Base-by-base conservation (phyloP, 164 flowering plant species). In the Nymphaea colorata region DNA sequence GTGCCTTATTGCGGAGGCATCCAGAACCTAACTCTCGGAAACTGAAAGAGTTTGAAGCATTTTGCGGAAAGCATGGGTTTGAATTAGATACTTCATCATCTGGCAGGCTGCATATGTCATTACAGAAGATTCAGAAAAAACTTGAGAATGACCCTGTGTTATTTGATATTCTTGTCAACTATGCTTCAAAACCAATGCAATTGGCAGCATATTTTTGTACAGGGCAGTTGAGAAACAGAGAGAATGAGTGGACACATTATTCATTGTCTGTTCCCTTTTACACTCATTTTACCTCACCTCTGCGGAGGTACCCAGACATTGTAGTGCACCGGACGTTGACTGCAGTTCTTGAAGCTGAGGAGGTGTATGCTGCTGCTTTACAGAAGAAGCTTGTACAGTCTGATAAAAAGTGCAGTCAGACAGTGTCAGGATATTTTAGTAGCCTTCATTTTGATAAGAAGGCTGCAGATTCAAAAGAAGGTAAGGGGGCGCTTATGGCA, bases 201-300 rank as follows among this genome's bases (percentile, higher is more conserved):
- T 72, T 83, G 67, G 98, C 97, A 44, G 10, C 78, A 10, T 95
- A 92, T 76, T 90, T 95, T 66, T 90, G 91, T 63, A 86, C 79
- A 71, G 98, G 98, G 42, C 85, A 84, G 53, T 69, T 77, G 4
- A 78, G 75, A 69, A 86, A 80, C 62, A 61, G 62, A 59, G 79
- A 74, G 68, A 70, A 70, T 72, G 88, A 89, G 43, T 81, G 90
- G 92, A 81, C 85, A 63, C 98, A 95, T 70, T 92, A 95, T 82
- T 86, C 90, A 3, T 64, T 95, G 71, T 93, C 94, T 47, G 79
- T 88, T 72, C 96, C 98, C 57, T 74, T 83, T 5, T 95, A 87
- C 74, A 90, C 99, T 12, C 98, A 95, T 79, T 95, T 95, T 68
- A 95, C 99, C 55, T 90, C 99, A 41, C 96, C 98, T 68, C 72